A percentile compares a stretch with the other conserved stretches of the same genome.
phyloP scores from a whole-genome alignment of 306 rosid species.

The Pueraria montana region DNA sequence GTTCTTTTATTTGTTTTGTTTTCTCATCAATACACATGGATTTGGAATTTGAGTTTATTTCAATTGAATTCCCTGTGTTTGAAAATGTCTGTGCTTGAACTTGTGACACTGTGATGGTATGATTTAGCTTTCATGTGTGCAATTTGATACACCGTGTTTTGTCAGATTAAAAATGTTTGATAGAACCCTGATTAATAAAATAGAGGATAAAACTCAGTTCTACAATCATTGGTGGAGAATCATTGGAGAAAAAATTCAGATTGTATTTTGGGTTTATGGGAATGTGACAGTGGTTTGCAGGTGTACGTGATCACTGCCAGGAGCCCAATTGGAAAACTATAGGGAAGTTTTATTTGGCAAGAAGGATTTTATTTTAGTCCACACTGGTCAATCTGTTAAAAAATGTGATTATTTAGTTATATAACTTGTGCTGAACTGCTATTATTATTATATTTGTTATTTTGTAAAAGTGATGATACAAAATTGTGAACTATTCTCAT shows the following conservation, averaged over 20 bases:
- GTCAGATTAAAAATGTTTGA: constrained; percentile 1
- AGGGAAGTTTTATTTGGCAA: neutral
- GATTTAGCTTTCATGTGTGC: neutral
- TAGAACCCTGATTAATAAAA: constrained; percentile 10
- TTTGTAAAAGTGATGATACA: neutral
- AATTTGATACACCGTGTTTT: neutral
- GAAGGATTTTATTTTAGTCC: neutral
- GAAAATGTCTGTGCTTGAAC: constrained; percentile 30
- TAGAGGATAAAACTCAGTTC: neutral
- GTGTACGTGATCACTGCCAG: neutral
- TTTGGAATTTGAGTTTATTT: constrained; percentile 38
- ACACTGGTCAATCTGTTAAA: neutral
- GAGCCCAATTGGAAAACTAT: constrained; percentile 4
- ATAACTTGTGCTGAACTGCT: neutral
- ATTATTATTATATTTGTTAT: neutral
- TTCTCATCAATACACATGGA: neutral
- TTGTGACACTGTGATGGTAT: neutral
- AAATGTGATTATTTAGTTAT: neutral
- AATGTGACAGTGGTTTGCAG: neutral
- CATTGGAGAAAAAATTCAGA: neutral
- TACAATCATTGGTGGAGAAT: neutral
- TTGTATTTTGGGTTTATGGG: neutral
- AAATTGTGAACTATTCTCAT: neutral
- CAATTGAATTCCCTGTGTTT: constrained; percentile 34
- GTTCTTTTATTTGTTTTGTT: neutral